Evolutionary conservation across 176 grass and related monocot genomes (phyloP).

Genomic region (Phoenix dactylifera): DNA sequence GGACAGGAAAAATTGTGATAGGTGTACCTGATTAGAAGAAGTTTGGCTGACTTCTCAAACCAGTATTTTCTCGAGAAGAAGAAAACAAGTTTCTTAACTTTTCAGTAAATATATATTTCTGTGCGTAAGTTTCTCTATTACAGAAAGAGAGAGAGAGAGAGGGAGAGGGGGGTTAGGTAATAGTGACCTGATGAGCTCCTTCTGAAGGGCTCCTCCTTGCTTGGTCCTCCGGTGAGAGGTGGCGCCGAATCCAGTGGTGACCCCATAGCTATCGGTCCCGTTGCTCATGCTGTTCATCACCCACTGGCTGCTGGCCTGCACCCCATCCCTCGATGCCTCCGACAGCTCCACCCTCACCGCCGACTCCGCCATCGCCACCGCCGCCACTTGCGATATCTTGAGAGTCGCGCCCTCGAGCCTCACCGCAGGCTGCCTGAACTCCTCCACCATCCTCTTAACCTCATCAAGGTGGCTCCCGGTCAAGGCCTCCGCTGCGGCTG

Average conservation of each 20-base stretch:
- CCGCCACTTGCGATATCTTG: slow-evolving; percentile 14
- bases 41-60: no score
- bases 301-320: slow-evolving; percentile 83
- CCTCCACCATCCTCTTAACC: slow-evolving; percentile 10
- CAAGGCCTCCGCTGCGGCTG: not conserved
- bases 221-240: slow-evolving; percentile 75
- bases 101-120: no score
- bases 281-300: slow-evolving; percentile 69
- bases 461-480: slow-evolving; percentile 10
- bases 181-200: slow-evolving; percentile 78
- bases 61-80: no score
- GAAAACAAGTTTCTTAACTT: no score
- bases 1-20: no score
- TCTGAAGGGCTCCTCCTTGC: slow-evolving; percentile 73
- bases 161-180: not conserved
- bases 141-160: not conserved
- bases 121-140: not conserved
- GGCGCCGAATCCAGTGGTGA: slow-evolving; percentile 85
- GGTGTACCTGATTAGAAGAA: no score
- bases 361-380: slow-evolving; percentile 37
- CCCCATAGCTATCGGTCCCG: slow-evolving; percentile 84
- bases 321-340: slow-evolving; percentile 49
- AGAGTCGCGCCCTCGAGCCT: slow-evolving; percentile 6
- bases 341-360: slow-evolving; percentile 44
- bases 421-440: slow-evolving; percentile 6